Percentiles rank a stretch among this genome's conserved stretches.
Conservation (phyloP, 495 filamentous ascomycete genomes). For the Cercophora samala region DNA sequence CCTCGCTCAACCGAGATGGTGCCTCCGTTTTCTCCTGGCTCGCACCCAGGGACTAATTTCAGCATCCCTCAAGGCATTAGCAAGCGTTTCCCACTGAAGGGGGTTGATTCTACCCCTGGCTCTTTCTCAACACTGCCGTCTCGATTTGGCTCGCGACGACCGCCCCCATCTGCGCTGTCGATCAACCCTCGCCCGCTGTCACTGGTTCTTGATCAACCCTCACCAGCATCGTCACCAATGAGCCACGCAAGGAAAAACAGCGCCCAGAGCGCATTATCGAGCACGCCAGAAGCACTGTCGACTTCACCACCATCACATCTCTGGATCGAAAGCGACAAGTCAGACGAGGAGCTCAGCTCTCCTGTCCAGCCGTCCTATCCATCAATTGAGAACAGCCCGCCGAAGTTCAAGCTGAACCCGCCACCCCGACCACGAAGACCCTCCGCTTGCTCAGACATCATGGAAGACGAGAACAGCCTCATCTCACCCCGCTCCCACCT, state of each 20-base stretch:
- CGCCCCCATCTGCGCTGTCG: constrained; percentile 41
- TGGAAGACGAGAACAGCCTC: not conserved
- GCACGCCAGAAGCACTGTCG: constrained; percentile 29
- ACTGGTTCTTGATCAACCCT: constrained; percentile 49
- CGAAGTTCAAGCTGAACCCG: not conserved
- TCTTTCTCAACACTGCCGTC: constrained; percentile 8
- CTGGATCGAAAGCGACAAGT: constrained; percentile 7
- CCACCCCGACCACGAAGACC: constrained; percentile 6
- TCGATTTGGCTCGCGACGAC: constrained; percentile 33
- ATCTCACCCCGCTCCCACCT: not conserved
- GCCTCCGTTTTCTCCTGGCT: constrained; percentile 8
- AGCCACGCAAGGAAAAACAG: constrained; percentile 9
- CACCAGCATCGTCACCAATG: constrained; percentile 30
- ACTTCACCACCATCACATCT: constrained; percentile 27
- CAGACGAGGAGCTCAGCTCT: not conserved
- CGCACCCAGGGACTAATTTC: constrained; percentile 43
- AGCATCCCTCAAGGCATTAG: constrained; percentile 44
- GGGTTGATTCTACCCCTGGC: constrained; percentile 19
- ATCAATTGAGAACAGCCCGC: not conserved
- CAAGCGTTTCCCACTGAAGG: constrained; percentile 42
- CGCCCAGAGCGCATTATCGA: constrained; percentile 15
- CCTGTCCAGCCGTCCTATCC: constrained; percentile 6
- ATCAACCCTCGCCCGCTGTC: constrained; percentile 47
- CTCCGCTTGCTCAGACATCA: constrained; percentile 1
- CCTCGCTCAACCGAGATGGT: constrained; percentile 28